Base-by-base conservation (phyloP, 176 grass and related monocot genomes). In the Eragrostis curvula region DNA sequence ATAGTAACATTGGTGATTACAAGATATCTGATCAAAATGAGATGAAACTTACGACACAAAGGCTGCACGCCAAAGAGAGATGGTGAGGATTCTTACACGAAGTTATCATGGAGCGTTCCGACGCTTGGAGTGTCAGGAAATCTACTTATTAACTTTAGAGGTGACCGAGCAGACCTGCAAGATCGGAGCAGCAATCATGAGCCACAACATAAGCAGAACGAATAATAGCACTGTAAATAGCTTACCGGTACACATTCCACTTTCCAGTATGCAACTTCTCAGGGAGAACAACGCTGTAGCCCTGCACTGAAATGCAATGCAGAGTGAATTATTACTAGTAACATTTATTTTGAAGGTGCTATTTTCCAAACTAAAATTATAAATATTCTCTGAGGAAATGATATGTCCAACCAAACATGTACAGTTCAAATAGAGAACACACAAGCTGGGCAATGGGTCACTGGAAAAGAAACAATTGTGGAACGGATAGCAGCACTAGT, bases 191-290 rank as follows among this genome's bases (percentile, higher is more conserved):
- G 66, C 61, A 24, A 73, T 68, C 84, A 25, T 85, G 65, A 86
- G 58, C 74, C 18, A 46, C 62, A 9, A 68, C 25, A 76, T 50
- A 64, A 42, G 3, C 21, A 55, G 60, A 78, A 61, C 51, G 40
- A 66, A 70, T 66, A 15, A 42, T 56, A 44, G 30, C 81, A 49
- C 53, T 73, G 49, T 48, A 70, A 73, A 79, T 40, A 65, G 5
- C 82, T 16, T 86, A 92, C 96, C 96, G 90, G 78, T 98, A 95
- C 32, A 98, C 96, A 81, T 98, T 93, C 92, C 96, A 98, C 73
- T 95, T 98, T 78, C 92, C 96, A 77, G 86, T 98, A 41, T 95
- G 96, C 84, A 98, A 84, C 81, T 93, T 98, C 83, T 98, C 96
- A 20, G 96, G 96, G 64, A 98, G 90, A 80, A 95, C 71, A 66